Base-by-base conservation (phyloP, 225 moss, liverwort and hornwort species). In the Straminergon stramineum region DNA sequence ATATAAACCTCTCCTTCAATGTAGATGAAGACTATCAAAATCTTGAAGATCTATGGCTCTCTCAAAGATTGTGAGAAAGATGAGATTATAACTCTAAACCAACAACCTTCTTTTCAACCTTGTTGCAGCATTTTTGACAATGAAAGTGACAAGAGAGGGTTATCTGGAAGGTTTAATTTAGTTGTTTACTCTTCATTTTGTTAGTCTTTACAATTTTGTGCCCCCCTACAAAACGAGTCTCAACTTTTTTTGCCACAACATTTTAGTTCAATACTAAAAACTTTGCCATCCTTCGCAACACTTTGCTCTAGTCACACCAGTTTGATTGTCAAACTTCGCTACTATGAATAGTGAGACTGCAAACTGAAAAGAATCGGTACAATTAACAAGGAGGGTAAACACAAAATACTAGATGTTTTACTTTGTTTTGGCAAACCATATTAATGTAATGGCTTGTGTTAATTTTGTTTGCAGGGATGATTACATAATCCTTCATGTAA, bases 391-490 rank as follows among this genome's bases (percentile, higher is more conserved):
- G 37, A 78, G 24, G 26, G 56, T 79, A 56, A 9, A 56, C 57
- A 37, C n/a, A 6, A 10, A 35, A 26, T 26, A 17, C 26, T 56
- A 5, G 10, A 37, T 26, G 48, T 48, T 48, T 9, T 48, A 23
- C 17, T 19, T 13, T 77, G 35, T 7, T 17, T 75, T 53, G 51
- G 53, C 30, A 64, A 65, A 65, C 23, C 17, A 65, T n/a, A 65
- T 78, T 15, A 52, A 45, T 78, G 30, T 19, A 12, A 28, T 57
- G 9, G 4, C 30, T 35, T 55, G 19, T 41, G 24, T 56, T 17
- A 41, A 9, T 43, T 51, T 31, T 32, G 60, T 75, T 61, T 90
- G 73, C 95, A 97, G 97, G 96, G 99, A 99, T 64, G 99, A 99
- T 88, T 95, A 95, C 73, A 91, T 99, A 11, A 76, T 97, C 32